Base-by-base conservation (phyloP, 345 rosid genomes). In the Populus davidiana region DNA sequence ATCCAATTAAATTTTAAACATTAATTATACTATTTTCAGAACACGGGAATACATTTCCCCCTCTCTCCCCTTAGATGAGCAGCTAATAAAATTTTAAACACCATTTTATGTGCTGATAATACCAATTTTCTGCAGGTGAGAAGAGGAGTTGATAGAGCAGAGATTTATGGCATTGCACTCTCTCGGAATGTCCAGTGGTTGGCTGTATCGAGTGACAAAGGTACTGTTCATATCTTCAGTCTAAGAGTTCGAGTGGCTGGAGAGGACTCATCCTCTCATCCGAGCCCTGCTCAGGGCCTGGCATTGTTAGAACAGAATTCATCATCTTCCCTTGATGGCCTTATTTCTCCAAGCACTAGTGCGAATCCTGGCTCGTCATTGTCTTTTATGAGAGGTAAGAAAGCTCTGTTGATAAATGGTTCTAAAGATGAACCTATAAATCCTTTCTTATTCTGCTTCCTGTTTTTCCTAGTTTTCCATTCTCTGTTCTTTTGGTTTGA, bases 61-160 rank as follows among this genome's bases (percentile, higher is more conserved):
- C 47, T 2, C 44, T 9, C 44, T 2, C 13, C 47, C 11, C 47
- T 41, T 41, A 13, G 47, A 43, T 10, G 47, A 43, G 47, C 47
- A 43, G 47, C 47, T 43, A 43, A 43, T 43, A 43, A 13, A 43
- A 43, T 43, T 43, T 43, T 43, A 43, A 43, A 43, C 14, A 11
- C 2, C 14, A 43, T 43, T 43, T 43, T 11, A 43, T 43, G 47
- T 11, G 43, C 78, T 81, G 11, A 78, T 50, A 50, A 39, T 64
- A 62, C 63, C 83, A 71, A 67, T 47, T 77, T 79, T 18, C 14
- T 86, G 41, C 75, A 94, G 97, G 97, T 94, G 44, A 90, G 97
- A 76, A 90, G 99, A 89, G 98, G 99, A 67, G 88, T 87, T 72
- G 97, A 91, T 80, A 87, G 92, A 88, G 97, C 99, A 73, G 96